Conservation (phyloP, 129 eudicot genomes). For the Artemisia argyi region DNA sequence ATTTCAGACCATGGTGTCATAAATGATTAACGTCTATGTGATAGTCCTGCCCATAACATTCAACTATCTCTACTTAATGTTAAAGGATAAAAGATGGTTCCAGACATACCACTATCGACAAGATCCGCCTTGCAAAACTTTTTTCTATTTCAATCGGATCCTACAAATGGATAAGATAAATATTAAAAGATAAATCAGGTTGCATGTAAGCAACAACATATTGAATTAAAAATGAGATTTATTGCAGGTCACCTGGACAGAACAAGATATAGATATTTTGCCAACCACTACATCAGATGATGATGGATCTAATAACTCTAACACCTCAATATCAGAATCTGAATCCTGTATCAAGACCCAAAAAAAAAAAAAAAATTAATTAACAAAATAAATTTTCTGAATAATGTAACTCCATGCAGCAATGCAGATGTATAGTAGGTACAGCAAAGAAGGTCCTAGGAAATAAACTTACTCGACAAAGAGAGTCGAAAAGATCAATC, state of each 20-base stretch:
- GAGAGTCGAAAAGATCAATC: conserved; percentile 69
- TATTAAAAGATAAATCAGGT: background rate
- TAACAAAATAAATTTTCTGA: too few species aligned
- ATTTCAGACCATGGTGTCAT: too few species aligned
- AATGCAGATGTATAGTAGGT: background rate
- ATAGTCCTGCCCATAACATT: too few species aligned
- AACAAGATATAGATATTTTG: conserved; percentile 63
- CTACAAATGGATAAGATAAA: conserved; percentile 35
- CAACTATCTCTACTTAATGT: too few species aligned
- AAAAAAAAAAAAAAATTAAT: too few species aligned
- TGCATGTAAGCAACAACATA: conserved; percentile 2
- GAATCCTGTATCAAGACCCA: conserved; percentile 49
- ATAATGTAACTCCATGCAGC: background rate
- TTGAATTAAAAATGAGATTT: conserved; percentile 1
- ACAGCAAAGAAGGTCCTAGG: background rate
- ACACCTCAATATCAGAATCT: conserved; percentile 48
- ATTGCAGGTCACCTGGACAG: conserved; percentile 58
- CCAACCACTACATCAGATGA: conserved; percentile 57
- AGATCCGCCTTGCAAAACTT: conserved; percentile 67
- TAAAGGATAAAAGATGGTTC: conserved; percentile 15
- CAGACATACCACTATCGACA: conserved; percentile 76
- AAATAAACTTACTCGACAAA: conserved; percentile 52
- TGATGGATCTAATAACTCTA: conserved; percentile 74
- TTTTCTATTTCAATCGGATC: conserved; percentile 88
- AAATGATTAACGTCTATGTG: too few species aligned